Evolutionary conservation across 1,284 basidiomycete genomes (phyloP), one percentile per base, ranked within the genome.

Genomic region (Boletus hoseneyae): DNA sequence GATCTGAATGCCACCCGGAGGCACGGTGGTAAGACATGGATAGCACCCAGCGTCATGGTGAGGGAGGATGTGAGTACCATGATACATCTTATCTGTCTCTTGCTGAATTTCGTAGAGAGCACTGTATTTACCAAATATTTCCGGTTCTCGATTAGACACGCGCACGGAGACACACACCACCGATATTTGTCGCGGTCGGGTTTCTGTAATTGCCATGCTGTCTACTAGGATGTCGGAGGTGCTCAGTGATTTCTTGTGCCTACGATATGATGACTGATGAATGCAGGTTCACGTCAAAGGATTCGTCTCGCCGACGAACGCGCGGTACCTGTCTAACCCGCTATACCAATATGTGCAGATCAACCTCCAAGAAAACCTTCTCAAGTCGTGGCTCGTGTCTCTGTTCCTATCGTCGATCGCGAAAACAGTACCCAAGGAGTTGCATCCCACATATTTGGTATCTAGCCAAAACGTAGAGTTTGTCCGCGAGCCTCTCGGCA

Each of bases 21-120:
- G 36, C 81, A 93, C 59, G 94, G 93, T 8, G 96, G 96, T 18
- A 99, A 99, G 73, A 89, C 90, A 10, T 99, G 93, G 94, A 81
- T 95, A 48, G 93, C 92, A 12, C 95, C 95, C 0, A 82, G 78
- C 21, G 90, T 91, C 11, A 76, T 97, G 55, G 93, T 98, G 59
- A 81, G 84, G 23, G 89, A 93, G 71, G 90, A 95, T 60, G 93
- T 95, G 60, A 61, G 89, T 79, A 6, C 4, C 21, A 23, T 1
- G 19, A 25, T 41, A 3, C 29, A 36, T 35, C 4, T 38, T 15
- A 9, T 42, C 12, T 47, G 23, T 29, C 36, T 41, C 41, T 7
- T 3, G 47, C 48, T 58, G 23, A 62, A 15, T 16, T 36, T 23
- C 55, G 8, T 60, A 95, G 92, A 87, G 82, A 84, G 83, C 96